These are phyloP conservation scores for Boletus pseudo-olivaceus DNA, from an alignment of 768 basidiomycete genomes.

Conservation along the genomic window DNA sequence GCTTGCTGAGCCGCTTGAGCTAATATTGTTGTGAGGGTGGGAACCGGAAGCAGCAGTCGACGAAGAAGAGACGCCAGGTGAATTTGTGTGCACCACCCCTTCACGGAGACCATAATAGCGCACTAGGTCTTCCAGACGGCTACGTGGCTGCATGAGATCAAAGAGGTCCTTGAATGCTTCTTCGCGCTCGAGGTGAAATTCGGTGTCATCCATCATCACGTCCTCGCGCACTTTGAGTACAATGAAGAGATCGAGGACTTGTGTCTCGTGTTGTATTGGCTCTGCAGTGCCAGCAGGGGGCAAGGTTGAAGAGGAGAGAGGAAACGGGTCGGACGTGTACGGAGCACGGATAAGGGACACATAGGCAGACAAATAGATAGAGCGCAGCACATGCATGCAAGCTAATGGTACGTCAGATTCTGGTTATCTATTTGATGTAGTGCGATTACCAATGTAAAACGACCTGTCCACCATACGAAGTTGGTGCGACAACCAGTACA, in stretches of 20 bases:
- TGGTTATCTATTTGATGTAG: background rate
- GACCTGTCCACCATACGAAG: constrained; percentile 64
- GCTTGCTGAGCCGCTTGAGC: constrained; percentile 6
- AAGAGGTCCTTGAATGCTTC: constrained; percentile 80
- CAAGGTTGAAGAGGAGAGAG: constrained; percentile 36
- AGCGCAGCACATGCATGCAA: constrained; percentile 79
- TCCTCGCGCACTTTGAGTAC: constrained; percentile 78
- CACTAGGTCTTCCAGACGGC: constrained; percentile 74
- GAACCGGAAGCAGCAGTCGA: background rate
- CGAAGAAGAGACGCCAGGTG: constrained; percentile 2
- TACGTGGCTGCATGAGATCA: constrained; percentile 69
- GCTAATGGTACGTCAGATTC: constrained; percentile 36
- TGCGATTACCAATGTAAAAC: constrained; percentile 56
- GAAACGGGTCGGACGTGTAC: constrained; percentile 80
- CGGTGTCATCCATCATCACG: constrained; percentile 68
- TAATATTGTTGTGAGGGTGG: background rate
- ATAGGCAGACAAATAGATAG: constrained; percentile 69
- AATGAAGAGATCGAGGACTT: constrained; percentile 74
- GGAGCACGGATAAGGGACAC: constrained; percentile 56
- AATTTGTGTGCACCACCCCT: constrained; percentile 29
- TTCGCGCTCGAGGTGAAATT: constrained; percentile 70
- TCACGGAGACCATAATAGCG: constrained; percentile 39
- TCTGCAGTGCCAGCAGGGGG: constrained; percentile 31
- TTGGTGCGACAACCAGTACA: constrained; percentile 65
- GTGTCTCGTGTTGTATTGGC: constrained; percentile 67